Evolutionary conservation across 495 filamentous ascomycete genomes (phyloP), one percentile per base, ranked within the genome.

Genomic region (Chaetomium fimeti): DNA sequence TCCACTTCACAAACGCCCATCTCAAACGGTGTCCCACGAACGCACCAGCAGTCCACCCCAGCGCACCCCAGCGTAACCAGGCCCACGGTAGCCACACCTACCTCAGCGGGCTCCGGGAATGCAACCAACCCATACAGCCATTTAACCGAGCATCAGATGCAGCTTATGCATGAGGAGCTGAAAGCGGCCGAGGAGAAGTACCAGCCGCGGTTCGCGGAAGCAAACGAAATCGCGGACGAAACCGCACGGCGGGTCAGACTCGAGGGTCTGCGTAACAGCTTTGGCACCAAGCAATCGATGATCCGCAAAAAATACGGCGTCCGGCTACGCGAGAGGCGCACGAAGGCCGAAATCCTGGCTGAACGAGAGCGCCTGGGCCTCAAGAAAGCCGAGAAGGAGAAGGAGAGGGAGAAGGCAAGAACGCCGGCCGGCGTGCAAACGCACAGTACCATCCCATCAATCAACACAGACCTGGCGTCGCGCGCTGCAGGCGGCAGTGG

Each of bases 291-390:
- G 60, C 78, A 82, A 51, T 79, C 78, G 43, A 80, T 77, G 65
- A 78, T 81, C 25, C 73, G 79, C 7, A 80, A 79, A 65, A 82
- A 79, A 51, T 83, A 78, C 48, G 79, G 78, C 24, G 76, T 83
- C 3, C 72, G 76, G 8, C 73, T 82, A n/a, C 74, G 80, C 8
- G 74, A 79, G 25, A 65, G 78, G n/a, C 72, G 77, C 0, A 79
- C 76, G 2, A 77, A 73, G 65, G 75, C 74, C 1, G 76, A 79
- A 57, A 81, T 81, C n/a, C 58, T 69, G 12, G 72, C 74, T 8
- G 77, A 82, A 59, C 69, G 68, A 40, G 72, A 74, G 8, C 76
- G 78, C 40, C 67, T 81, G 62, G 78, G 76, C 18, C 64, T 76
- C 51, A 68, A 68, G 61, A 49, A 57, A 0, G 67, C 63, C 3